Percentiles rank a stretch among this genome's conserved stretches.
These are phyloP conservation scores for Elsinoe fawcettii DNA, from an alignment of 2,329 filamentous ascomycete genomes.

Conservation along the genomic window DNA sequence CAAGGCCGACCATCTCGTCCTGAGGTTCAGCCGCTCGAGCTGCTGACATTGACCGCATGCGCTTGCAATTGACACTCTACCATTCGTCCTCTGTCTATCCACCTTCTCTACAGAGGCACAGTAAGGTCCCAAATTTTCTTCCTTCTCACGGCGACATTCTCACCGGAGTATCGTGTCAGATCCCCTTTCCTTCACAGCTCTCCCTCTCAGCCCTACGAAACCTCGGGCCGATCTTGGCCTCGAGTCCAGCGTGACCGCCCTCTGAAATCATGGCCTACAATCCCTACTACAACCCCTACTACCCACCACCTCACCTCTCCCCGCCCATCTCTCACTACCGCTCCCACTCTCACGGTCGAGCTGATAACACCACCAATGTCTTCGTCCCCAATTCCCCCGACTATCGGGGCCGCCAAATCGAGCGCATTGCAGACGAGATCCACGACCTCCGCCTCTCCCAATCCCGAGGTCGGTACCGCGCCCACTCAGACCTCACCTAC, in stretches of 20 bases:
- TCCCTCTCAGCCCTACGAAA: not conserved
- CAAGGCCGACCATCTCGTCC: not conserved
- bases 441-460: not conserved
- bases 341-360: not conserved
- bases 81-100: conserved; percentile 6
- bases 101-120: conserved; percentile 2
- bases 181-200: not conserved
- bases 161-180: conserved; percentile 1
- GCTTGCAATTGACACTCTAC: not conserved
- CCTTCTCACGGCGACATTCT: not conserved
- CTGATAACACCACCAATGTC: conserved; percentile 8
- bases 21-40: conserved; percentile 1
- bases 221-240: not conserved
- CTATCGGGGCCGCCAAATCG: conserved; percentile 8
- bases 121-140: not conserved
- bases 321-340: not conserved
- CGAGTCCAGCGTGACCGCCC: conserved; percentile 5
- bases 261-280: not conserved
- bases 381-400: not conserved
- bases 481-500: conserved; percentile 3
- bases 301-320: conserved; percentile 12
- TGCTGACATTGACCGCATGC: not conserved
- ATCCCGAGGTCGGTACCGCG: conserved; percentile 3
- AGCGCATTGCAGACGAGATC: conserved; percentile 13
- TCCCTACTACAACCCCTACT: not conserved